Evolutionary conservation across 139 green algal genomes (phyloP), one percentile per base, ranked within the genome.

Genomic region (Chara braunii): DNA sequence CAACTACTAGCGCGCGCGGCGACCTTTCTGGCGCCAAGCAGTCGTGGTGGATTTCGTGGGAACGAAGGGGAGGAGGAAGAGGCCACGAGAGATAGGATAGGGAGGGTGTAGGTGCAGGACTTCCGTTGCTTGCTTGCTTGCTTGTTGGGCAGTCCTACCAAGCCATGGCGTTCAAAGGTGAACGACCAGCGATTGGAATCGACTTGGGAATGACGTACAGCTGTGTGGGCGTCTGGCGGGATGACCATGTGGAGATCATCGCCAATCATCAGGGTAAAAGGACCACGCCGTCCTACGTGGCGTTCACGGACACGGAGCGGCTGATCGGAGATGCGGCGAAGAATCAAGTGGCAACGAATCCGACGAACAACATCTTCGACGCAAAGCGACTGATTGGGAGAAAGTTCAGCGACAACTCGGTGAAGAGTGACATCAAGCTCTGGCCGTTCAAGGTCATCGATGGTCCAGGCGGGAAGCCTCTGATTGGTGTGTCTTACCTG

Each of bases 321-420:
- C 82, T 97, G 11, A 94, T 97, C 31, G 91, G 77, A 14, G 77
- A 83, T 54, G 74, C 77, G 37, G 77, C 91, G 5, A 95, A 96
- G 87, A 96, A 95, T 80, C 91, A 97, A 84, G 90, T 90, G 2
- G 66, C 30, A 0, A 88, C 91, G 75, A 95, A 96, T 80, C 89
- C 89, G 1, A 8, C 23, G 5, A 64, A 64, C 55, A 64, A 36
- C 6, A 37, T 64, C 11, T 97, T 95, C 52, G 91, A 98, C 64
- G 93, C 91, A 57, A 98, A 98, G 87, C 88, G 92, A 33, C 79
- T 98, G 0, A 98, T 98, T 56, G 92, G 92, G 12, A 85, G 91
- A 64, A 90, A 94, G 63, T 89, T 85, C 76, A 70, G 53, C 29
- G 90, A 96, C 60, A 45, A 86, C 5, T 65, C 74, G 18, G 81